phyloP scores from a whole-genome alignment of 2,329 filamentous ascomycete genomes.

The Nothophoma quercina region DNA sequence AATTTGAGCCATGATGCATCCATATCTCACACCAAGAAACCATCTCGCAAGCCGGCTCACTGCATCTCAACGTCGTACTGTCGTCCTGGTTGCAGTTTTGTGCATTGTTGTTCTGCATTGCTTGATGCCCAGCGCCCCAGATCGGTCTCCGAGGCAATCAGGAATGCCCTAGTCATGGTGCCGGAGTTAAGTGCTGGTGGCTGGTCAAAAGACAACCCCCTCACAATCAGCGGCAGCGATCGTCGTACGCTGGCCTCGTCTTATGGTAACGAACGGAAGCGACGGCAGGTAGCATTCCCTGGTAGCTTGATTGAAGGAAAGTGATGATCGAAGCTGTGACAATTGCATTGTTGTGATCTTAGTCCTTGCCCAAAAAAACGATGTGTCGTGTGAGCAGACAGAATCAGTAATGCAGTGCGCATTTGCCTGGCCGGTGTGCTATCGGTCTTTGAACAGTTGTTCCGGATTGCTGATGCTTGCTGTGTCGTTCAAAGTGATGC shows the following conservation, averaged over 20 bases:
- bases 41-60: background rate
- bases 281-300: constrained; percentile 4
- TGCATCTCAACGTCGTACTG: constrained; percentile 9
- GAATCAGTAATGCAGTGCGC: too few species aligned
- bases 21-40: background rate
- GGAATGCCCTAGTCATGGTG: constrained; percentile 9
- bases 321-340: background rate
- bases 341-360: background rate
- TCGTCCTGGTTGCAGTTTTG: constrained; percentile 10
- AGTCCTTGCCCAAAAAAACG: background rate
- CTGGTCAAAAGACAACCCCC: constrained; percentile 5
- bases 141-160: constrained; percentile 7
- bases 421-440: too few species aligned
- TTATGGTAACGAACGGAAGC: constrained; percentile 13
- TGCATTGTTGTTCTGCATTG: constrained; percentile 9
- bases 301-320: background rate
- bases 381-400: too few species aligned
- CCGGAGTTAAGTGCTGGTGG: constrained; percentile 1
- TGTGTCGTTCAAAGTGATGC: too few species aligned
- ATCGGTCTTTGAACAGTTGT: too few species aligned
- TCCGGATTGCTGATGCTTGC: too few species aligned
- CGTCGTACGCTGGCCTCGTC: background rate
- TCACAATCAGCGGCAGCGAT: constrained; percentile 6
- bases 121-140: background rate
- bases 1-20: constrained; percentile 10